These are phyloP conservation scores for Vitis vinifera DNA, from an alignment of 164 flowering plant species.

Conservation along the genomic window DNA sequence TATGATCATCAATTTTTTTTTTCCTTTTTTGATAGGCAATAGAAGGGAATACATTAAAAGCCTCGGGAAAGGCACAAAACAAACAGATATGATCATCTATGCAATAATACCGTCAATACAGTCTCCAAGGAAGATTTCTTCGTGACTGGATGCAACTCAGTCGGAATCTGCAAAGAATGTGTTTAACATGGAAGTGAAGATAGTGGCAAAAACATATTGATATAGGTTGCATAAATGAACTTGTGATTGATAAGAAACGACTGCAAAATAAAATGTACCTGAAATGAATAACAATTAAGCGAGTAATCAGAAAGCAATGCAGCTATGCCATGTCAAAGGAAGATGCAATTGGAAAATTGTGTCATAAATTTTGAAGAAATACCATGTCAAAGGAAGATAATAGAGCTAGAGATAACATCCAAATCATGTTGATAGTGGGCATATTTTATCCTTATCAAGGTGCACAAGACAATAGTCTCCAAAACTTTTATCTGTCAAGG, in stretches of 20 bases:
- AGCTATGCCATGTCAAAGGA: too few relatives aligned
- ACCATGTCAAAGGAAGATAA: too few relatives aligned
- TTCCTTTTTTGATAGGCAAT: too few relatives aligned
- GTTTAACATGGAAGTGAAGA: conserved; percentile 7
- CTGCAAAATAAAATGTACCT: background rate
- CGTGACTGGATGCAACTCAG: conserved; percentile 82
- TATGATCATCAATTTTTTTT: background rate
- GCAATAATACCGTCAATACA: conserved; percentile 80
- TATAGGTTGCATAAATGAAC: background rate
- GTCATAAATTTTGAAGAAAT: too few relatives aligned
- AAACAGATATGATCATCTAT: background rate
- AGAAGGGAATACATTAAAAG: too few relatives aligned
- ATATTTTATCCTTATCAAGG: background rate
- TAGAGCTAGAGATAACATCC: too few relatives aligned
- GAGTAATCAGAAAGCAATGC: too few relatives aligned
- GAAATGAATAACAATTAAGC: too few relatives aligned
- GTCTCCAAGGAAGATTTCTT: conserved; percentile 96
- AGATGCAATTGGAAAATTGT: too few relatives aligned
- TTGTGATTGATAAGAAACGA: background rate
- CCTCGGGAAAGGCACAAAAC: background rate
- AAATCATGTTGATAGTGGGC: background rate
- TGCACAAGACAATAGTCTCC: background rate
- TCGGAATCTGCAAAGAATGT: conserved; percentile 76
- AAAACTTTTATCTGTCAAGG: background rate
- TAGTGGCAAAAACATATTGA: background rate